Base-by-base conservation (phyloP, 371 early-diverging fungal genomes). In the Batkoa obscura region DNA sequence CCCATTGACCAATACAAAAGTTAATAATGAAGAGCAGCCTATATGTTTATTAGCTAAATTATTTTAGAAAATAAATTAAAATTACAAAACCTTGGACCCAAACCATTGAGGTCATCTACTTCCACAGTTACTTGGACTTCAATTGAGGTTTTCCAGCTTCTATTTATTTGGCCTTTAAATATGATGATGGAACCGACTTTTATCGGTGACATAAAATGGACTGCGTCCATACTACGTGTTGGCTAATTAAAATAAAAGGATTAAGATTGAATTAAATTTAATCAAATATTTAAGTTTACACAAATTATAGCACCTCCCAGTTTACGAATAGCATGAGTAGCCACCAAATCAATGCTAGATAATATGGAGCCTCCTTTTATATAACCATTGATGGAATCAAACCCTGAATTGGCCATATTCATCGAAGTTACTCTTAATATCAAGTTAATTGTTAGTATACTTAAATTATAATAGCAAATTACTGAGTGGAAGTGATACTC, bases 71-170 rank as follows among this genome's bases (percentile, higher is more conserved):
- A 37, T 12, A n/a, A 38, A 53, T 3, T 38, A 9, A 6, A 12
- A 12, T 53, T 53, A 53, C 53, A 53, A 3, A 53, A 38, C 39
- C 38, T 15, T 3, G 53, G 42, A 4, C 5, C 34, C 3, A 42
- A 15, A 2, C 8, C 15, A 15, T 32, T 57, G 30, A 32, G 8
- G 37, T 32, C 39, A 17, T 55, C 41, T 9, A 43, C 46, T 31
- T 58, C 34, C 33, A 38, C 43, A n/a, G 45, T 35, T 32, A 51
- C 55, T 35, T 62, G 35, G 41, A 72, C 72, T 66, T 85, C 86
- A 81, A 85, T 80, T 0, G 80, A 79, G 0, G 82, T 79, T 48
- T 74, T 76, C 83, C 83, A 85, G 1, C 78, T 68, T 56, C 75
- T 72, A 53, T 80, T 85, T 3, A 85, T 78, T 6, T 64, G 66